Evolutionary conservation across 805 yeast genomes (phyloP), one percentile per base, ranked within the genome.

Genomic region (Isabelozyma gotoi): DNA sequence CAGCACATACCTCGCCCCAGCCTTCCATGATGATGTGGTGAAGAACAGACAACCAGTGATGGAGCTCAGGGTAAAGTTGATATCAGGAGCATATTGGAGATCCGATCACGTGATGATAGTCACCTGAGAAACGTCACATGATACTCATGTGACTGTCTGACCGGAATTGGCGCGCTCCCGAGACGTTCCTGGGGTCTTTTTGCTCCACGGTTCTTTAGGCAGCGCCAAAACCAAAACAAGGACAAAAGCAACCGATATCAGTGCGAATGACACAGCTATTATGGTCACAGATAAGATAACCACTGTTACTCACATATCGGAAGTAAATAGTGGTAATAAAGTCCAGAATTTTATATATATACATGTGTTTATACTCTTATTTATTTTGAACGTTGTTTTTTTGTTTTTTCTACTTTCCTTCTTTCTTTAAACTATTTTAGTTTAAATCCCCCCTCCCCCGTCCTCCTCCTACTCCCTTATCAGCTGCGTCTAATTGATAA

Each of bases 1-100:
- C 29, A 10, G 29, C 29, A 68, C 75, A 47, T 60, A 72, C 74
- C 62, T 76, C 79, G 55, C 62, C 67, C 80, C 80, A 76, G 43
- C 78, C 77, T 50, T 76, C 80, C 80, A 76, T 75, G 29, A 16
- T 35, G n/a, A 7, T 14, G 18, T 32, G 29, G 12, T 24, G 3
- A 10, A 24, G 29, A 24, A 24, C n/a, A n/a, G n/a, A n/a, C n/a
- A n/a, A n/a, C n/a, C n/a, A n/a, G n/a, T n/a, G n/a, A n/a, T n/a
- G n/a, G n/a, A n/a, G n/a, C n/a, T n/a, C n/a, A n/a, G n/a, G n/a
- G n/a, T n/a, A n/a, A n/a, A n/a, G n/a, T n/a, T n/a, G n/a, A n/a
- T n/a, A n/a, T n/a, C n/a, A n/a, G n/a, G n/a, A n/a, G n/a, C n/a
- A n/a, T n/a, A n/a, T n/a, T n/a, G n/a, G n/a, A n/a, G n/a, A n/a